Evolutionary conservation across 805 yeast species (phyloP), one percentile per base, ranked within the genome.

Genomic region (Cyberlindnera japonica): DNA sequence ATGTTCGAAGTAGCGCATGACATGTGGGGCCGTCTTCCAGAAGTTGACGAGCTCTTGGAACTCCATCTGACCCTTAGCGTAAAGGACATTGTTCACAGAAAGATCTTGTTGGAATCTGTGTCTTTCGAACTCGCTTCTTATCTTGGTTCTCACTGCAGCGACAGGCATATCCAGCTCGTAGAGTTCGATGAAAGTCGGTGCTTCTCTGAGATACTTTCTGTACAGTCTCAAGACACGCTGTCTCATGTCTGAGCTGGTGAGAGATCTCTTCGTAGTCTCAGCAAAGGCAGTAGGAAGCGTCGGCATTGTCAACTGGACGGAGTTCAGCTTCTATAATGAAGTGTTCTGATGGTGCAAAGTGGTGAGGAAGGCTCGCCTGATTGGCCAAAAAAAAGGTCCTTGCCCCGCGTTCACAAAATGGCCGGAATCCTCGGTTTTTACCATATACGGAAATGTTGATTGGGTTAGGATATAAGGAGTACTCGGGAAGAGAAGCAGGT

Each of bases 11-110:
- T 81, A 86, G 65, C 82, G 78, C 79, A 83, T 71, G 33, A 86
- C 87, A 63, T 86, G 95, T 49, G 90, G 77, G 59, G 77, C 79
- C 70, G 87, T 95, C 63, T 86, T 87, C 95, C 95, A 86, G 69
- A 86, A 86, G 66, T 87, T 87, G 55, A 81, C 74, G 57, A 85
- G 72, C 59, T 86, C 95, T 67, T 86, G 95, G 65, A 79, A 87
- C 62, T 87, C 95, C 93, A 84, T 84, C 57, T 84, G 89, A 6
- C 91, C 95, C 68, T 85, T 83, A 67, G 84, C 79, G 51, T 77
- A 77, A 43, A 87, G 69, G 14, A 83, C 73, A 63, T 86, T 87
- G 48, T 74, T 71, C 33, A 82, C 75, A 24, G 77, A 76, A 50
- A 81, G 61, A 56, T 83, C 87, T 38, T 68, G 67, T 38, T 85